A percentile compares a stretch with the other conserved stretches of the same genome.
Conservation (phyloP, 139 green algal species). For the Chlamydomonas schloesseri region DNA sequence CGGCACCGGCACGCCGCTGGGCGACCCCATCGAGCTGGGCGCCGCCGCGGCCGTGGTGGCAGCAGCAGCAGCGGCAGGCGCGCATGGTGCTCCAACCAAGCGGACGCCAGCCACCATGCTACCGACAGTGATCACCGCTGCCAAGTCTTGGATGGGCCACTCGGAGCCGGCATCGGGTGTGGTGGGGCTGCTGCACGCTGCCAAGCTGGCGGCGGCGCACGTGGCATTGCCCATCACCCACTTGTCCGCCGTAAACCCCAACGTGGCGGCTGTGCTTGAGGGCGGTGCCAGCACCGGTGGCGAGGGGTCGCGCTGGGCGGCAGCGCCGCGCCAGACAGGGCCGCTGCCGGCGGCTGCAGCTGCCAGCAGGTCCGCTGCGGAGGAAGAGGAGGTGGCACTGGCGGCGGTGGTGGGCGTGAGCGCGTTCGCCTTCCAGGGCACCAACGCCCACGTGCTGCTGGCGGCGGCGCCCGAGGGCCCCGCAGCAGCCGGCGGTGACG, state of each 20-base stretch:
- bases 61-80: no score
- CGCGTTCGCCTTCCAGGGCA: constrained; percentile 89
- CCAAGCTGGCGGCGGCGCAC: constrained; percentile 3
- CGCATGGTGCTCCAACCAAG: no score
- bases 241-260: constrained; percentile 67
- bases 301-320: constrained; percentile 38
- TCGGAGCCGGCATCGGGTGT: constrained; percentile 81
- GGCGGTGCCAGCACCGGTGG: not conserved
- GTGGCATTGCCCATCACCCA: constrained; percentile 63
- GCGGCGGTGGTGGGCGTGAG: constrained; percentile 63
- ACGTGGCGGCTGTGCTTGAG: constrained; percentile 46
- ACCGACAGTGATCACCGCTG: constrained; percentile 66
- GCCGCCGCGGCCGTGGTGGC: constrained; percentile 59
- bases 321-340: not conserved
- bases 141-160: constrained; percentile 82
- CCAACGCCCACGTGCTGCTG: constrained; percentile 80
- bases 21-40: constrained; percentile 75
- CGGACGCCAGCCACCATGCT: no score
- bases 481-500: no score
- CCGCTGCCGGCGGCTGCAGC: constrained; percentile 7
- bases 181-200: constrained; percentile 66
- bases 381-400: no score
- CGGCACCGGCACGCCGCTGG: constrained; percentile 89
- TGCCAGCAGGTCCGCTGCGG: not conserved
- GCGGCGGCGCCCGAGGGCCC: not conserved